Percentiles rank a stretch among this genome's conserved stretches.
Conservation (phyloP, 805 yeast genomes). For the Vanderwaltozyma verrucispora region DNA sequence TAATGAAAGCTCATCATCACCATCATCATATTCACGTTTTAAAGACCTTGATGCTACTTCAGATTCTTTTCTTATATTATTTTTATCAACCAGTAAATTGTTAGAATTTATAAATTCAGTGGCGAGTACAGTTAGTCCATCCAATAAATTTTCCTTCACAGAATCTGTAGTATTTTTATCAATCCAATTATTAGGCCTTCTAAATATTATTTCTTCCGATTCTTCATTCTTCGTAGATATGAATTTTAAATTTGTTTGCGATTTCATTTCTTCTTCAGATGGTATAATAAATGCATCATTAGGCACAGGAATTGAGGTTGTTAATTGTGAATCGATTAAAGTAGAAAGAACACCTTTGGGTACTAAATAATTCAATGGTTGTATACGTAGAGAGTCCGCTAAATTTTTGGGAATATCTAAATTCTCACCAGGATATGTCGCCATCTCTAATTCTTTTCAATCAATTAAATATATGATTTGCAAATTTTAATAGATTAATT, state of each 20-base stretch:
- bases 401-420: constrained; percentile 19
- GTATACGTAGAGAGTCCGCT: constrained; percentile 16
- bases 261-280: neutral
- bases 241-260: neutral
- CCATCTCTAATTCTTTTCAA: constrained; percentile 1
- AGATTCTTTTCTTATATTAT: constrained; percentile 2
- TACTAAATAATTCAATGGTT: constrained; percentile 20
- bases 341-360: constrained; percentile 21
- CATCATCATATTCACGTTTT: neutral
- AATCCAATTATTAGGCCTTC: constrained; percentile 9
- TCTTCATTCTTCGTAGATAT: neutral
- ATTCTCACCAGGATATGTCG: constrained; percentile 23
- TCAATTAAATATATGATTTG: no score
- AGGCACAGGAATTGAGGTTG: constrained; percentile 3
- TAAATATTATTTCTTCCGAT: constrained; percentile 7
- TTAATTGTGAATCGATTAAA: constrained; percentile 8
- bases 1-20: neutral
- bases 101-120: constrained; percentile 6
- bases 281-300: constrained; percentile 5
- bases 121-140: constrained; percentile 20
- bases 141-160: constrained; percentile 4
- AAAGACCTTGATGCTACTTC: neutral
- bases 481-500: no score
- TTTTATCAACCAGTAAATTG: constrained; percentile 2
- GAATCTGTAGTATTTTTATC: neutral